Percentiles rank a stretch among this genome's conserved stretches.
phyloP scores from a whole-genome alignment of 805 yeast species.

The Cyberlindnera mycetangii region DNA sequence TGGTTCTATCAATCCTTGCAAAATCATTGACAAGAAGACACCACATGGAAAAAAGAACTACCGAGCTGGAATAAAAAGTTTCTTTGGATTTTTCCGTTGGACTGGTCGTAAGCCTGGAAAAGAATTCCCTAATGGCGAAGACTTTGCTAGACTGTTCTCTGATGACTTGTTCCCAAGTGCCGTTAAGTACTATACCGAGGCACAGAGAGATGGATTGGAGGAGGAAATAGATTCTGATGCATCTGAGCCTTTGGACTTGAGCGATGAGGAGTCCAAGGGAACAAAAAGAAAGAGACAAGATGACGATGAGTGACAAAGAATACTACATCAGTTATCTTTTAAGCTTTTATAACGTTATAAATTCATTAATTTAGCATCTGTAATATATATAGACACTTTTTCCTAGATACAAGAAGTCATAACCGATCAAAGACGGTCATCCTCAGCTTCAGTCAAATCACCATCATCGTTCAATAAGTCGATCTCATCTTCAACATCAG shows the following conservation, averaged over 20 bases:
- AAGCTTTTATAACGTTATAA: neutral
- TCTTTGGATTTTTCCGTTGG: constrained; percentile 87
- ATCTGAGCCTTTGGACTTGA: constrained; percentile 49
- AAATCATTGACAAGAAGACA: constrained; percentile 44
- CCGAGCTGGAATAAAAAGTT: constrained; percentile 72
- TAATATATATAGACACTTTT: neutral
- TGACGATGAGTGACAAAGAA: neutral
- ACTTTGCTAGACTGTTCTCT: constrained; percentile 63
- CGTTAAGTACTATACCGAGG: constrained; percentile 75
- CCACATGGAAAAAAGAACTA: constrained; percentile 59
- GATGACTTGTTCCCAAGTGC: constrained; percentile 88
- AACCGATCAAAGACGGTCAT: constrained; percentile 22
- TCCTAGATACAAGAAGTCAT: neutral
- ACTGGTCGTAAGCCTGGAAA: constrained; percentile 75
- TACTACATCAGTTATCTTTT: neutral
- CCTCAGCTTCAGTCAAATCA: constrained; percentile 29
- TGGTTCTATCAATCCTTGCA: constrained; percentile 50
- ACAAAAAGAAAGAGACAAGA: constrained; percentile 17
- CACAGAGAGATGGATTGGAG: constrained; percentile 57
- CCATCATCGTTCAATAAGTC: constrained; percentile 30
- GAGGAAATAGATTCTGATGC: constrained; percentile 53
- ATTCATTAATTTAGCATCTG: neutral
- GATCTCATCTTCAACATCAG: constrained; percentile 20
- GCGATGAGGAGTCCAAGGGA: constrained; percentile 24
- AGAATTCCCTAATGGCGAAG: constrained; percentile 77